Evolutionary conservation across 192 early-diverging fungal genomes (phyloP), one percentile per base, ranked within the genome.

Genomic region (Mortierella alpina): DNA sequence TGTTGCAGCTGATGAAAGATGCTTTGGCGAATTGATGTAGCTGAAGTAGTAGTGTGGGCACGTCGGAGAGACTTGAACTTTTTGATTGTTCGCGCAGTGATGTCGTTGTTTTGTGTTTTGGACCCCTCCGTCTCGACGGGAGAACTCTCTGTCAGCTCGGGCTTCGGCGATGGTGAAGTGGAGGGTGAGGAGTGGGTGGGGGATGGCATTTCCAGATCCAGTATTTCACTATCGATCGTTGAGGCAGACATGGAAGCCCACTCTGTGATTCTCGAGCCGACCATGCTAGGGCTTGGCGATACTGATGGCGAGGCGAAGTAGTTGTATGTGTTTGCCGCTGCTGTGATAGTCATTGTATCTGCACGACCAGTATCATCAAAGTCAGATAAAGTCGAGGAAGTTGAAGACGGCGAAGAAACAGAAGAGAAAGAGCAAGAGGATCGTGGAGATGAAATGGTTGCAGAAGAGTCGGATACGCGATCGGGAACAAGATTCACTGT

Each of bases 41-140:
- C 45, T 50, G n/a, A 17, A 14, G n/a, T 8, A 15, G 67, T 59
- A 47, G 54, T 64, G 8, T 70, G 47, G 6, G 74, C 8, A 18
- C 77, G 77, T 47, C 77, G 77, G 9, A 80, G 70, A 45, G 77
- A 72, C 20, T 72, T 68, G 66, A 80, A 70, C 57, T 66, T 70
- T 58, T 68, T 80, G 12, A 80, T 72, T 15, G 76, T 79, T 6
- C 77, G 63, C 2, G 70, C 64, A 4, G 77, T 67, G 23, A 72
- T 58, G 41, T 59, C 53, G 47, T 2, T 52, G 17, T n/a, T 53
- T 2, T 31, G 31, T 31, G 31, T 31, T 31, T 31, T 31, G 31
- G 31, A 31, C 0, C 14, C 12, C 18, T 61, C 61, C 11, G 41
- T 18, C 3, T 31, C 31, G 31, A 31, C 31, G 31, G 31, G 31